Evolutionary conservation across 176 grass and related monocot genomes (phyloP), one percentile per base, ranked within the genome.

Genomic region (Coix lacrymajobi): DNA sequence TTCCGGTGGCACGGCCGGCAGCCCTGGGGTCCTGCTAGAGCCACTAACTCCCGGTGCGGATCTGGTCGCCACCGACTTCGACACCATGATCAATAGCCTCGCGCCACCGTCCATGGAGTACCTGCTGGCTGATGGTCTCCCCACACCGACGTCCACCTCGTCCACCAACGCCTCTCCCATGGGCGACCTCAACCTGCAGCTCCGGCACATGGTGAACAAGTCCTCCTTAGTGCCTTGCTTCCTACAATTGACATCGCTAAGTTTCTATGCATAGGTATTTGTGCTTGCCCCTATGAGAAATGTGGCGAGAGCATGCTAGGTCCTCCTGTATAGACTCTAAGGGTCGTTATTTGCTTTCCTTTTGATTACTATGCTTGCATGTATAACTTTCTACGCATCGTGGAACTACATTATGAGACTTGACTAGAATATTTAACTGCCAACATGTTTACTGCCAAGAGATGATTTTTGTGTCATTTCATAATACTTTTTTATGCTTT

Each of bases 71-170:
- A 32, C 83, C n/a, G 56, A 82, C 58, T 66, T 78, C 17, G 74
- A 32, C n/a, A 26, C 65, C 22, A 46, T 76, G 70, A 73, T 84
- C 43, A 36, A 25, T 41, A 75, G 11, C 24, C 49, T 77, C 16
- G 46, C 63, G 2, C 78, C 63, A 26, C 22, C 78, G 20, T 63
- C 71, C 66, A 49, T 91, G 46, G 92, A 85, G 63, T 61, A 66
- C 83, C 52, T 81, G 76, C 51, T 81, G 49, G 17, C 22, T 11
- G 85, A 81, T 12, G 75, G 92, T 10, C 34, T 84, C 16, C 83
- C 83, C 71, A 92, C 86, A 14, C 79, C 92, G 9, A 46, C 64
- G 29, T 94, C 88, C 0, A 60, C 77, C 6, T 90, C 94, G 16
- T 90, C 89, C 32, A 90, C 95, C 78, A 90, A 76, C 31, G 79